These are phyloP conservation scores for Colletotrichum liriopes DNA, from an alignment of 2,329 filamentous ascomycete species.

Conservation along the genomic window DNA sequence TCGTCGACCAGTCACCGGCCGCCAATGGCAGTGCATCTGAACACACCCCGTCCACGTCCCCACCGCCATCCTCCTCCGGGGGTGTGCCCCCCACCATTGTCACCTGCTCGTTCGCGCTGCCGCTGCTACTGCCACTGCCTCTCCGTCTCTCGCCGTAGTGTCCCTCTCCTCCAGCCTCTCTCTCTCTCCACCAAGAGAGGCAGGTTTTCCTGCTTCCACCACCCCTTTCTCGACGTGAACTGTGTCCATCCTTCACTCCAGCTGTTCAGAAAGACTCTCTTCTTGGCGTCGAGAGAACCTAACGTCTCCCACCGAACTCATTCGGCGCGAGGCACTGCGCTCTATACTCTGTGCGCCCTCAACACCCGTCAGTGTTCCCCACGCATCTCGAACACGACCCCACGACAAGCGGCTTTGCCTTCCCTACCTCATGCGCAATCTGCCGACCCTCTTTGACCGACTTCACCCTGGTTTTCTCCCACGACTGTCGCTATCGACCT, in stretches of 20 bases:
- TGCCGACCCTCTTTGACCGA: slow-evolving; percentile 6
- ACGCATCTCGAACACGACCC: slow-evolving; percentile 33
- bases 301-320: neutral
- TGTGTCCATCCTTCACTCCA: slow-evolving; percentile 7
- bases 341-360: slow-evolving; percentile 7
- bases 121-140: slow-evolving; percentile 4
- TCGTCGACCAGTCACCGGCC: slow-evolving; percentile 28
- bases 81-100: slow-evolving; percentile 38
- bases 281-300: neutral
- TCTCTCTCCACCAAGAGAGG: slow-evolving; percentile 42
- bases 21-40: slow-evolving; percentile 25
- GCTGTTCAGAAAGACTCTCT: neutral
- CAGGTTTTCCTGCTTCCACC: slow-evolving; percentile 37
- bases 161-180: slow-evolving; percentile 32
- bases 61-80: slow-evolving; percentile 23
- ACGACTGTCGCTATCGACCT: slow-evolving; percentile 29
- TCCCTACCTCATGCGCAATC: slow-evolving; percentile 19
- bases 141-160: slow-evolving; percentile 14
- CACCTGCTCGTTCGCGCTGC: slow-evolving; percentile 28
- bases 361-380: slow-evolving; percentile 7
- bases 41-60: neutral
- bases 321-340: slow-evolving; percentile 30
- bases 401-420: slow-evolving; percentile 25
- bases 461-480: neutral
- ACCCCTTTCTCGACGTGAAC: slow-evolving; percentile 1